These are phyloP conservation scores for Elsinoe fawcettii DNA, from an alignment of 2,329 filamentous ascomycete species.

Conservation along the genomic window DNA sequence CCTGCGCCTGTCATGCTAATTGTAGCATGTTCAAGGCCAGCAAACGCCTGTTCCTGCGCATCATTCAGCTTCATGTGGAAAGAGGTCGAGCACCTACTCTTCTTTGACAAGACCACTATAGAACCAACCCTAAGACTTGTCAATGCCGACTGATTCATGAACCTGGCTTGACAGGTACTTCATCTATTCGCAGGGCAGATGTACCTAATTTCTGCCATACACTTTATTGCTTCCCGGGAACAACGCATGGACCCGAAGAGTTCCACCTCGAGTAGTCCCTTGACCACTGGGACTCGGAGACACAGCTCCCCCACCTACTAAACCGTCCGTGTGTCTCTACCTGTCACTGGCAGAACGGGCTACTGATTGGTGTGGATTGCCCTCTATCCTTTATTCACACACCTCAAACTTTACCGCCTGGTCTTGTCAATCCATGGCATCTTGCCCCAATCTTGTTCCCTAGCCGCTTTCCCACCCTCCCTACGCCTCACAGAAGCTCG, in stretches of 20 bases:
- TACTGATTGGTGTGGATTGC: slow-evolving; percentile 1
- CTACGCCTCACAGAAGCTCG: neutral
- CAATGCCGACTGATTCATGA: neutral
- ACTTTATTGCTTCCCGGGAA: neutral
- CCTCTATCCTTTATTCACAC: neutral
- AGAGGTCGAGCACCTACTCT: neutral
- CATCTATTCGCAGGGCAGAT: neutral
- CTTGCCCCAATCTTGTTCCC: slow-evolving; percentile 10
- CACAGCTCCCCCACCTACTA: neutral
- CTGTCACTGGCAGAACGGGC: slow-evolving; percentile 4
- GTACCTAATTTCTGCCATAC: slow-evolving; percentile 9
- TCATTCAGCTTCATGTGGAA: neutral
- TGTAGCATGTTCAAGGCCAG: neutral
- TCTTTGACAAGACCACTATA: neutral
- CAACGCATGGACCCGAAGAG: neutral
- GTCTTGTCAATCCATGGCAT: slow-evolving; percentile 12
- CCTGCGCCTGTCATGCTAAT: neutral
- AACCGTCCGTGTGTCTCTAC: slow-evolving; percentile 12
- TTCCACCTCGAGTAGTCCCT: neutral
- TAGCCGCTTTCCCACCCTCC: slow-evolving; percentile 8
- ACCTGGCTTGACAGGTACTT: slow-evolving; percentile 1
- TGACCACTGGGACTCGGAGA: neutral
- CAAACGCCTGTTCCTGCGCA: slow-evolving; percentile 10
- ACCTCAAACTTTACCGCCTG: slow-evolving; percentile 11
- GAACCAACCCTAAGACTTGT: neutral